A percentile compares a stretch with the other conserved stretches of the same genome.
Conservation (phyloP, 345 rosid species). For the Pugionium cornutum region DNA sequence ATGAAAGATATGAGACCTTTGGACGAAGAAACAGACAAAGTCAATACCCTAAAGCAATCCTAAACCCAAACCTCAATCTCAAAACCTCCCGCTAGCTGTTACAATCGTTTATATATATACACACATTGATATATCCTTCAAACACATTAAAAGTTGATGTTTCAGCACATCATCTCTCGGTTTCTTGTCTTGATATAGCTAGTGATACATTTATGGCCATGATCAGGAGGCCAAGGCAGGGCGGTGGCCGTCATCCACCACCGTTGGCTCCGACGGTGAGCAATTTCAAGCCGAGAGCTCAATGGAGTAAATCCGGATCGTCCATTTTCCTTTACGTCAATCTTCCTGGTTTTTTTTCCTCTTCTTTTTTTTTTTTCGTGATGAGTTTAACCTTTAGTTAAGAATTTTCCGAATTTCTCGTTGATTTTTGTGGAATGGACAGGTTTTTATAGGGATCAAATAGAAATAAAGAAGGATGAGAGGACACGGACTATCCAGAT, state of each 20-base stretch:
- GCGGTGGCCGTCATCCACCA: slow-evolving; percentile 37
- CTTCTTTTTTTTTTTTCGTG: background rate
- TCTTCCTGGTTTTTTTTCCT: slow-evolving; percentile 40
- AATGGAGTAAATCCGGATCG: slow-evolving; percentile 36
- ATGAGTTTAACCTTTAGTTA: background rate
- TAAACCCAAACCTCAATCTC: slow-evolving; percentile 36
- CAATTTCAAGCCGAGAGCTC: slow-evolving; percentile 40
- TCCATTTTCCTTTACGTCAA: slow-evolving; percentile 36
- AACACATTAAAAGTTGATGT: slow-evolving; percentile 11
- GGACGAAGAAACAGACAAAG: slow-evolving; percentile 27
- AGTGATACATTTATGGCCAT: slow-evolving; percentile 20
- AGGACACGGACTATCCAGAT: slow-evolving; percentile 30
- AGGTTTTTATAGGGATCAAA: slow-evolving; percentile 42
- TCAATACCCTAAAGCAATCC: slow-evolving; percentile 39
- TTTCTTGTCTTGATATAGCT: slow-evolving; percentile 2
- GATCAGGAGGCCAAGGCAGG: slow-evolving; percentile 22
- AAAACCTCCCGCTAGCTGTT: slow-evolving; percentile 19
- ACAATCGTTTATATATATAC: slow-evolving; percentile 8
- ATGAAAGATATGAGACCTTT: slow-evolving; percentile 13
- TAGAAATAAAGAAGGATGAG: slow-evolving; percentile 34
- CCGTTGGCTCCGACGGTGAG: slow-evolving; percentile 42
- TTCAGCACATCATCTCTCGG: background rate
- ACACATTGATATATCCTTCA: slow-evolving; percentile 9
- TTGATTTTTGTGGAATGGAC: background rate
- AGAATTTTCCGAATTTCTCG: background rate